Evolutionary conservation across 1,284 basidiomycete genomes (phyloP).

Genomic region (Cystobasidium sp.): DNA sequence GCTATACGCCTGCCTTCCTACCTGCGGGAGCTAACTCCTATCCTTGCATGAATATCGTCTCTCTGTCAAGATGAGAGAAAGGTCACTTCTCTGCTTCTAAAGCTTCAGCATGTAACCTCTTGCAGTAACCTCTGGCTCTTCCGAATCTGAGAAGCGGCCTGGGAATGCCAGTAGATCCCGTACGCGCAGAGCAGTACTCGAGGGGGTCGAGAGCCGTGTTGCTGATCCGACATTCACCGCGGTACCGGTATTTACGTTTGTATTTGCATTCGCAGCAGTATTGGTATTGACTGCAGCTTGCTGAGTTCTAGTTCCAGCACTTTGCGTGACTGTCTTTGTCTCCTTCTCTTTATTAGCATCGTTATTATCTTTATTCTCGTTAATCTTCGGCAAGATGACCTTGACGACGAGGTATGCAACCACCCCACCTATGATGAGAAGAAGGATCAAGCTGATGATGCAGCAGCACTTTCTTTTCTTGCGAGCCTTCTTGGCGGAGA

Average conservation of each 20-base stretch:
- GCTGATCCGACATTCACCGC: background rate
- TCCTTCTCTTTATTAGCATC: background rate
- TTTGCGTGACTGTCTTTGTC: constrained; percentile 36
- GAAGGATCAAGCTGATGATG: constrained; percentile 43
- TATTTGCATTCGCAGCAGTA: background rate
- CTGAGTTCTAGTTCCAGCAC: constrained; percentile 22
- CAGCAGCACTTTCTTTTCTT: constrained; percentile 62
- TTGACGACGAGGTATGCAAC: constrained; percentile 46
- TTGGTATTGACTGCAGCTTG: constrained; percentile 19
- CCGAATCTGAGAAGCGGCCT: background rate
- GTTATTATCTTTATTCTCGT: constrained; percentile 37
- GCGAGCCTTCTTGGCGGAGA: constrained; percentile 73
- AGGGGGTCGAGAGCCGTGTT: background rate
- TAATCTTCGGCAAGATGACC: constrained; percentile 43
- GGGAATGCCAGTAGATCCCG: constrained; percentile 14
- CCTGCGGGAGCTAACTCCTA: too few species aligned
- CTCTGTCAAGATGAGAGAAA: too few species aligned
- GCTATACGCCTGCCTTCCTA: too few species aligned
- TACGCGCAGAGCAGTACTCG: background rate
- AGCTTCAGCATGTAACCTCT: too few species aligned
- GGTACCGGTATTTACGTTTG: background rate
- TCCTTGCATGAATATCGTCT: too few species aligned
- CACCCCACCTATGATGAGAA: constrained; percentile 47
- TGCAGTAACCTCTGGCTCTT: background rate
- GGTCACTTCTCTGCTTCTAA: too few species aligned